phyloP scores from a whole-genome alignment of 2,329 filamentous ascomycete species.

The Proliferodiscus dingleyae region DNA sequence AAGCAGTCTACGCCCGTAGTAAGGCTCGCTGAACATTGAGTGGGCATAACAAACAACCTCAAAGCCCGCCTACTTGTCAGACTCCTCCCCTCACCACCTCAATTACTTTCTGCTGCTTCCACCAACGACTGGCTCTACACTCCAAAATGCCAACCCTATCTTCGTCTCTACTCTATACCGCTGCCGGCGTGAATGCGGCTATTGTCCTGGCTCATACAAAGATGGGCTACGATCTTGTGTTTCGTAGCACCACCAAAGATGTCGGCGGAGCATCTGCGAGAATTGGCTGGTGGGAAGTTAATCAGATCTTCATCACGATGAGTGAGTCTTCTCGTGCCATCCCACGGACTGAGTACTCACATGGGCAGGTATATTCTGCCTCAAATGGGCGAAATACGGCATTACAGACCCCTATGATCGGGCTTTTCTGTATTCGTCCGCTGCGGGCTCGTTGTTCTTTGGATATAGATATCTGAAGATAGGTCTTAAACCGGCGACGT shows the following conservation, averaged over 20 bases:
- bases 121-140: no score
- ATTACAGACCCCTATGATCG: constrained; percentile 12
- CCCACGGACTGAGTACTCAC: neutral
- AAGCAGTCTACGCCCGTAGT: no score
- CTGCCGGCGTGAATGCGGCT: constrained; percentile 2
- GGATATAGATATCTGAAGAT: constrained; percentile 10
- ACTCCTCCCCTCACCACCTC: no score
- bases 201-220: constrained; percentile 14
- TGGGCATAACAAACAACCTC: no score
- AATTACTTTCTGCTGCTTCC: no score
- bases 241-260: constrained; percentile 8
- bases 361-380: constrained; percentile 7
- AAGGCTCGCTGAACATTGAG: no score
- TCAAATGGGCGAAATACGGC: constrained; percentile 16
- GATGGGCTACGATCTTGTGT: constrained; percentile 16
- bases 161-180: constrained; percentile 11
- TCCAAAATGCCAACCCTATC: constrained; percentile 3
- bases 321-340: constrained; percentile 3
- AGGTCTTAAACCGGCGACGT: constrained; percentile 9
- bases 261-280: constrained; percentile 7
- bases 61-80: no score
- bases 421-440: constrained; percentile 5
- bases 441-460: constrained; percentile 4
- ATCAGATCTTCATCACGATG: constrained; percentile 11
- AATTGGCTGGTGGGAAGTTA: constrained; percentile 17